Evolutionary conservation across 352 stramenopile genomes (phyloP).

Genomic region (Phytophthora agathidicida): DNA sequence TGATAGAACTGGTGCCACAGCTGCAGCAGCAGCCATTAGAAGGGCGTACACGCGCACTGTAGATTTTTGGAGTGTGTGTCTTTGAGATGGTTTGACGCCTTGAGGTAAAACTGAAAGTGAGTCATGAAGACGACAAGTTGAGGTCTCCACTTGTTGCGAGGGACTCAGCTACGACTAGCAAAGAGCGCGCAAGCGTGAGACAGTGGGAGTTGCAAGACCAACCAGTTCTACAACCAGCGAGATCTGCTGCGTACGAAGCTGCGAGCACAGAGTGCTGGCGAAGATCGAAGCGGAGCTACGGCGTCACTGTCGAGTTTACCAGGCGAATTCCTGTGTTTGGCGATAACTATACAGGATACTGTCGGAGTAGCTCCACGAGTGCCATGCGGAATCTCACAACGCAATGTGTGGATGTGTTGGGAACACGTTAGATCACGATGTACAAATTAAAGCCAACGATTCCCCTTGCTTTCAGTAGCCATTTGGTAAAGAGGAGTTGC

Average conservation of each 20-base stretch:
- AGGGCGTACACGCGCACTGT: slow-evolving; percentile 17
- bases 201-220: not conserved
- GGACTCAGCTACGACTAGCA: not conserved
- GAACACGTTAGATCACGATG: not conserved
- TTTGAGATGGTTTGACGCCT: not conserved
- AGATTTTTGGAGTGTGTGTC: not conserved
- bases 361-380: not conserved
- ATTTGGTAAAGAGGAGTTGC: no score
- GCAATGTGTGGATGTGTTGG: not conserved
- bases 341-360: no score
- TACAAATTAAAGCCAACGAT: no score
- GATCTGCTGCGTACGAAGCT: not conserved
- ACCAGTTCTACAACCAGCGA: not conserved
- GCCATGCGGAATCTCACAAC: slow-evolving; percentile 5
- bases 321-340: not conserved
- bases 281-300: not conserved
- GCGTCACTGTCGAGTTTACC: not conserved
- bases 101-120: slow-evolving; percentile 22
- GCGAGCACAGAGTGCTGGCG: not conserved
- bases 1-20: not conserved
- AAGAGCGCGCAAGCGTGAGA: not conserved
- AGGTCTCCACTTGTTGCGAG: not conserved
- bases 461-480: no score
- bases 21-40: not conserved
- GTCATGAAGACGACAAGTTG: not conserved